Evolutionary conservation across 768 basidiomycete genomes (phyloP).

Genomic region (Leccinum subtestaceum): DNA sequence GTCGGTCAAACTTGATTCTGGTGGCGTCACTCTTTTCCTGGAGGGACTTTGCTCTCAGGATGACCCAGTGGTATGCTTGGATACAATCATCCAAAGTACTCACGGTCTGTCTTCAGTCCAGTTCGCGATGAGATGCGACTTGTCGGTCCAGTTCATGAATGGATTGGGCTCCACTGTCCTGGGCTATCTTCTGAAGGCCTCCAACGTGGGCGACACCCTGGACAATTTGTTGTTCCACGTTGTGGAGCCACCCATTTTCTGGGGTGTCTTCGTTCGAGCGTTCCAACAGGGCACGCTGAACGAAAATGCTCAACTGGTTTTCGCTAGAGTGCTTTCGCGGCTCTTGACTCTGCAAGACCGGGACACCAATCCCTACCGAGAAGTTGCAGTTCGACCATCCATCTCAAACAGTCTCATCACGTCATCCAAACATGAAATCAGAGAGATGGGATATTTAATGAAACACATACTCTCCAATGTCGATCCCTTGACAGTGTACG

Average conservation of each 20-base stretch:
- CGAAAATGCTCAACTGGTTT: conserved; percentile 37
- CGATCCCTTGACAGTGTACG: conserved; percentile 13
- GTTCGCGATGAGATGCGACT: conserved; percentile 38
- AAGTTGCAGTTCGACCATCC: conserved; percentile 30
- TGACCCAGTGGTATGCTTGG: conserved; percentile 38
- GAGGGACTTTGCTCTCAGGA: conserved; percentile 44
- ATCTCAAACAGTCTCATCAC: conserved; percentile 24
- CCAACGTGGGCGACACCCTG: conserved; percentile 41
- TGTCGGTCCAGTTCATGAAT: conserved; percentile 41
- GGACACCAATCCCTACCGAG: conserved; percentile 36
- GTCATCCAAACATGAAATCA: conserved; percentile 27
- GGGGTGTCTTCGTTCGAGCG: conserved; percentile 34
- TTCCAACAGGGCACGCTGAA: conserved; percentile 34
- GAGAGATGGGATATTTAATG: conserved; percentile 38
- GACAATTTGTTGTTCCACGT: conserved; percentile 39
- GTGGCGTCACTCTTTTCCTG: conserved; percentile 35
- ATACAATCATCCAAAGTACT: conserved; percentile 35
- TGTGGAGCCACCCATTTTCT: conserved; percentile 53
- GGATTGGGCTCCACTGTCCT: conserved; percentile 37
- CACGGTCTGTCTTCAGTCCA: conserved; percentile 40
- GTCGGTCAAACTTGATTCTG: conserved; percentile 22
- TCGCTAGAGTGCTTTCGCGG: conserved; percentile 49
- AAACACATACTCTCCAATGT: conserved; percentile 35
- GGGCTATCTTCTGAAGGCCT: conserved; percentile 38
- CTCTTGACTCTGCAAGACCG: conserved; percentile 39